A percentile compares a stretch with the other conserved stretches of the same genome.
phyloP scores from a whole-genome alignment of 1,284 basidiomycete genomes.

The Ustanciosporium gigantosporum region DNA sequence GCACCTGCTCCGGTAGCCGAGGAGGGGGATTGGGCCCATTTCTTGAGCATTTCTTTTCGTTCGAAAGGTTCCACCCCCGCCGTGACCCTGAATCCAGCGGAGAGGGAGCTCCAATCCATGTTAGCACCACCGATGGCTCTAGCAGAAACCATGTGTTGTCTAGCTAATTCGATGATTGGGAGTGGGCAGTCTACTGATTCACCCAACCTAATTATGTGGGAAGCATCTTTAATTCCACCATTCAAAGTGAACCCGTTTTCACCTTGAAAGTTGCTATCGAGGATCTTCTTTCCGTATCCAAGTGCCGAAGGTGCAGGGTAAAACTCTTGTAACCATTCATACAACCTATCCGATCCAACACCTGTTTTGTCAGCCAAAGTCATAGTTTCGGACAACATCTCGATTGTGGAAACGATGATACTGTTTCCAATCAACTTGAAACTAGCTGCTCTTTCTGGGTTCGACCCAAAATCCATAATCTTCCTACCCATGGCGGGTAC shows the following conservation, averaged over 20 bases:
- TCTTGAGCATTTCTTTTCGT: constrained; percentile 38
- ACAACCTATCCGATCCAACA: constrained; percentile 70
- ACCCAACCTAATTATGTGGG: constrained; percentile 64
- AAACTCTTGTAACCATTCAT: constrained; percentile 47
- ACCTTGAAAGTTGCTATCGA: constrained; percentile 75
- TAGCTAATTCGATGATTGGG: constrained; percentile 65
- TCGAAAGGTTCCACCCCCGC: constrained; percentile 71
- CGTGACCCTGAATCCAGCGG: constrained; percentile 71
- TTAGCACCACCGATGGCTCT: constrained; percentile 69
- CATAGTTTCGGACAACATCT: constrained; percentile 77
- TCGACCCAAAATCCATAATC: constrained; percentile 67
- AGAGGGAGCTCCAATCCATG: constrained; percentile 73
- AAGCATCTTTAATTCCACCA: constrained; percentile 78
- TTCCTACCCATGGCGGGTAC: constrained; percentile 79
- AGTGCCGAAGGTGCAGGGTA: constrained; percentile 48
- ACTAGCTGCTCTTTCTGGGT: constrained; percentile 72
- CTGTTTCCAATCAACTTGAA: constrained; percentile 71
- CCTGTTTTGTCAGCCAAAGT: constrained; percentile 84
- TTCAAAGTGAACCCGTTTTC: constrained; percentile 80
- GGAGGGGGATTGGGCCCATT: constrained; percentile 38
- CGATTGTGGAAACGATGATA: constrained; percentile 64
- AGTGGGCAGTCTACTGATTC: constrained; percentile 74
- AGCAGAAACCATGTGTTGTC: constrained; percentile 36
- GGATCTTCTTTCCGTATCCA: constrained; percentile 64
- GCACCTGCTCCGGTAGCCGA: too few species aligned